Evolutionary conservation across 202 grass and related monocot species (phyloP), one percentile per base, ranked within the genome.

Genomic region (Eragrostis tef): DNA sequence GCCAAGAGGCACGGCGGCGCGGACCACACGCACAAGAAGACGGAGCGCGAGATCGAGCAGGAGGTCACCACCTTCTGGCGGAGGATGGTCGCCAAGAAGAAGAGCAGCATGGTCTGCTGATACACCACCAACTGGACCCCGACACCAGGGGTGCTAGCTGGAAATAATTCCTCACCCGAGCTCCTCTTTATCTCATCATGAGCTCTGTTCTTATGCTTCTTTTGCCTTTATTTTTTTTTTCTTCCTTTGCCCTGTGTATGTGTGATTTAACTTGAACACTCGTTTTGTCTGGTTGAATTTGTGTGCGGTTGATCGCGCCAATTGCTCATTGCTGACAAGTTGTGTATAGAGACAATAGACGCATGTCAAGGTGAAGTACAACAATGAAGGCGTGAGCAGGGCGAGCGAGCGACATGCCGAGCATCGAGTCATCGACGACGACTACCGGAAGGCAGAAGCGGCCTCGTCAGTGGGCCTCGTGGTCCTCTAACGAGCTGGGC

Each of bases 41-140:
- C 84, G 16, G 84, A 43, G 79, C 51, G 69, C 16, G 77, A 92
- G 42, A 95, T 89, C 64, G 84, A 87, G 72, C 29, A 81, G 81
- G 87, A 92, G 87, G 87, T 92, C 13, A 48, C 87, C 25, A 83
- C 70, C 9, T 90, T 79, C 71, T 92, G 93, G 93, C 77, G 75
- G 83, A 87, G 77, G 67, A 73, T 92, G 5, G 93, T 92, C 45
- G 90, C 84, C n/a, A 84, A 74, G 81, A 95, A 95, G 86, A 96
- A 93, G 88, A 87, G 77, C 50, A 84, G 81, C 63, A 72, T 91
- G 11, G 90, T 88, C 11, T 87, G 89, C 71, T 8, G n/a, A n/a
- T n/a, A n/a, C n/a, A n/a, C n/a, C n/a, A n/a, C n/a, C n/a, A n/a
- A n/a, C n/a, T n/a, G n/a, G n/a, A n/a, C n/a, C n/a, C n/a, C n/a